Evolutionary conservation across 345 rosid genomes (phyloP).

Genomic region (Alliaria petiolata): DNA sequence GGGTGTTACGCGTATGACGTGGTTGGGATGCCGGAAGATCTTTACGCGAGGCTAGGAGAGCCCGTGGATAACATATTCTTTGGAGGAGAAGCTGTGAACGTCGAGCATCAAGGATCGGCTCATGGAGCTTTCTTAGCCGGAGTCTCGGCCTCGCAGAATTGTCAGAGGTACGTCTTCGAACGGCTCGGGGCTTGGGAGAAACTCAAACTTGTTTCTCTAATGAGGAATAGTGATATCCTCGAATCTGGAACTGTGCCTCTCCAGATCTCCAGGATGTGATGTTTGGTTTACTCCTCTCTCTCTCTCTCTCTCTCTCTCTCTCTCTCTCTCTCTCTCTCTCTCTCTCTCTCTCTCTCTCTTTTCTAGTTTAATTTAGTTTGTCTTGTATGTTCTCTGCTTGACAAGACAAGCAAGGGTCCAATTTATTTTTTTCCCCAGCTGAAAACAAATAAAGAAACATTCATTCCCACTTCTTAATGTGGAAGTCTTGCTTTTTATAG

Average conservation of each 20-base stretch:
- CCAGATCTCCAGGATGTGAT: constrained; percentile 81
- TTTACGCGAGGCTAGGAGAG: constrained; percentile 62
- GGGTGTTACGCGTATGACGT: constrained; percentile 79
- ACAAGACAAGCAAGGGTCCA: background rate
- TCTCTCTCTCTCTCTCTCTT: too few relatives aligned
- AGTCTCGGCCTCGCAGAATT: constrained; percentile 62
- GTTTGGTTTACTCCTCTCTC: background rate
- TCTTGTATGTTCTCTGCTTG: background rate
- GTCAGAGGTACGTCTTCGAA: constrained; percentile 49
- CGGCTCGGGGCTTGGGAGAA: constrained; percentile 48
- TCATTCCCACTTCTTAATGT: background rate
- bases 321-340: too few relatives aligned
- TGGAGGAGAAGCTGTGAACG: constrained; percentile 84
- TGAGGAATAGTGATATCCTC: constrained; percentile 36
- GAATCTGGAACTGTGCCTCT: constrained; percentile 57
- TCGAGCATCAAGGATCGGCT: constrained; percentile 83
- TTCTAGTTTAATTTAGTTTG: background rate
- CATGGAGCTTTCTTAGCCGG: constrained; percentile 87
- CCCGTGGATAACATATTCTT: constrained; percentile 70
- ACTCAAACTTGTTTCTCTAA: constrained; percentile 40
- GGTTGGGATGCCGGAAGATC: constrained; percentile 70
- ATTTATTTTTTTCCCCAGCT: background rate
- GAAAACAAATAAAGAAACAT: background rate
- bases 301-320: too few relatives aligned
- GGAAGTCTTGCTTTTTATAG: background rate